A percentile compares a stretch with the other conserved stretches of the same genome.
phyloP scores from a whole-genome alignment of 2,329 filamentous ascomycete genomes.

The Trichophyton mentagrophytes region DNA sequence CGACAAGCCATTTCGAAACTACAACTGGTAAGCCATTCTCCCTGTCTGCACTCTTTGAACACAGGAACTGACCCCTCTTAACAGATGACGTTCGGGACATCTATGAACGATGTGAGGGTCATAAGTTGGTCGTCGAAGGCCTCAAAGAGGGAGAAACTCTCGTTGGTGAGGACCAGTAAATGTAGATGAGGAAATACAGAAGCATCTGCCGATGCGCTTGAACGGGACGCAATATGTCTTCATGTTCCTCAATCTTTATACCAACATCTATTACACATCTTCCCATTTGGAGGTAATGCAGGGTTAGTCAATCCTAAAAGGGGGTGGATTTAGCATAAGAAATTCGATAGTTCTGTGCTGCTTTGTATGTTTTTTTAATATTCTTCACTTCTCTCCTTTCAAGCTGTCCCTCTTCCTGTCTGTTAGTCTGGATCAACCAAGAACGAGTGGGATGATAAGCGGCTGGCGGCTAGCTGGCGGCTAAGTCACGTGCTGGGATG shows the following conservation, averaged over 20 bases:
- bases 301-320: not conserved
- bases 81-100: constrained; percentile 86
- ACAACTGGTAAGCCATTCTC: constrained; percentile 43
- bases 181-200: not conserved
- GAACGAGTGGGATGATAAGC: not conserved
- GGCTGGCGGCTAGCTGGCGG: not conserved
- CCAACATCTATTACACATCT: not conserved
- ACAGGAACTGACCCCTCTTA: constrained; percentile 1
- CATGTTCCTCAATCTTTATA: not conserved
- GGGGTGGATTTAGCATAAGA: not conserved
- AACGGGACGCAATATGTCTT: not conserved
- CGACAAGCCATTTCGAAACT: constrained; percentile 95
- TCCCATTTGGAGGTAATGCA: not conserved
- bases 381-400: too few species aligned
- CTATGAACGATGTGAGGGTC: constrained; percentile 67
- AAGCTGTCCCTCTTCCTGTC: too few species aligned
- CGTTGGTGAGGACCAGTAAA: constrained; percentile 52
- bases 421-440: not conserved
- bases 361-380: not conserved
- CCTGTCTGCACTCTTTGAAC: not conserved
- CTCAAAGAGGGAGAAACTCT: constrained; percentile 62
- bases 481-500: not conserved
- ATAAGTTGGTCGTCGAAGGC: constrained; percentile 75
- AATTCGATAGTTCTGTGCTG: not conserved
- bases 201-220: not conserved